These are phyloP conservation scores for Phyllosticta paracitricarpa DNA, from an alignment of 2,329 filamentous ascomycete species.

Conservation along the genomic window DNA sequence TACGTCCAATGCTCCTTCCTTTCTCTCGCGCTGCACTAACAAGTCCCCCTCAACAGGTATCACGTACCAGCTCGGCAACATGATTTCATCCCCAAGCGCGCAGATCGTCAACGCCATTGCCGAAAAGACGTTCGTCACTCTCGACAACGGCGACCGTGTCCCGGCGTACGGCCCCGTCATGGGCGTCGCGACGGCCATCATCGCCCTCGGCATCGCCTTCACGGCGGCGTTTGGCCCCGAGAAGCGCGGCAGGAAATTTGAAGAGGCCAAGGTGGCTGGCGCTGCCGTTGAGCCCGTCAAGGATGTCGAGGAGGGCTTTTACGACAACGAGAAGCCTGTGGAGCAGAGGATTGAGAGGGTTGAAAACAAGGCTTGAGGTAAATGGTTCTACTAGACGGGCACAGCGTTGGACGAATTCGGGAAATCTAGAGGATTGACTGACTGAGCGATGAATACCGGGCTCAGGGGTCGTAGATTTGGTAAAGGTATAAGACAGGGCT, in stretches of 20 bases:
- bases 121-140: slow-evolving; percentile 43
- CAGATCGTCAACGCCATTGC: slow-evolving; percentile 71
- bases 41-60: slow-evolving; percentile 44
- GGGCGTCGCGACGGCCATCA: slow-evolving; percentile 68
- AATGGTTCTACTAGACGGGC: too few species aligned
- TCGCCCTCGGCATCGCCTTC: slow-evolving; percentile 56
- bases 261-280: slow-evolving; percentile 46
- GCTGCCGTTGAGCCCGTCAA: slow-evolving; percentile 16
- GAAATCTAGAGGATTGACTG: too few species aligned
- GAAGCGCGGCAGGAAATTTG: slow-evolving; percentile 61
- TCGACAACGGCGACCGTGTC: slow-evolving; percentile 45
- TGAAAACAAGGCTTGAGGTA: neutral
- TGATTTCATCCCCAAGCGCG: slow-evolving; percentile 61
- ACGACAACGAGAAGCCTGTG: neutral
- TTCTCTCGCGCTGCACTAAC: slow-evolving; percentile 18
- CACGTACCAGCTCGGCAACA: slow-evolving; percentile 66
- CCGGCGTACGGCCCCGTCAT: slow-evolving; percentile 67
- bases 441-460: too few species aligned
- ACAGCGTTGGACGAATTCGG: neutral
- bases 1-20: slow-evolving; percentile 16
- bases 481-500: neutral
- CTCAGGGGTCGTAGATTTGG: too few species aligned
- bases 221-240: slow-evolving; percentile 65
- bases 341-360: slow-evolving; percentile 6
- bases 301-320: slow-evolving; percentile 5